Base-by-base conservation (phyloP, 2,329 filamentous ascomycete genomes). In the Fulvia fulva region DNA sequence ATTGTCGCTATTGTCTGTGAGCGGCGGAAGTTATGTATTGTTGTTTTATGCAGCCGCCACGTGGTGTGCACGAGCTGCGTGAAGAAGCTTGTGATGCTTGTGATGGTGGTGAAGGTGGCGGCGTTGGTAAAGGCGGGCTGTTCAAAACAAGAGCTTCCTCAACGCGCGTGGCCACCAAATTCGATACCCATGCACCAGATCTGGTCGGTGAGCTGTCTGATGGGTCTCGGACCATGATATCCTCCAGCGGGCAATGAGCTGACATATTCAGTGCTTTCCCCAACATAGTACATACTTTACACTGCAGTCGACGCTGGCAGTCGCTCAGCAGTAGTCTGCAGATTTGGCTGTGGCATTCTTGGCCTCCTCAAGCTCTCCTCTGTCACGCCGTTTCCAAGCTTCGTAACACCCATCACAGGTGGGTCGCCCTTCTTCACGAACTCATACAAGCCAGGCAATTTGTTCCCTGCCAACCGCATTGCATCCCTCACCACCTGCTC, bases 401-500 rank as follows among this genome's bases (percentile, higher is more conserved):
- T 97, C 21, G 92, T 97, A 63, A 97, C 86, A 28, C 94, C 94
- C 71, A 99, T 93, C 37, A 96, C 84, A 0, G 94, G 86, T 2
- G 91, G 81, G 68, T 97, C 94, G 7, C 91, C 91, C 77, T 90
- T 97, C 80, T 87, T 91, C 32, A 97, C 91, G 71, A 97, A 96
- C 71, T 97, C 91, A 79, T 91, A 99, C 71, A 88, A 81, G 1
- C 89, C 89, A 52, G 94, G 94, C 75, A 99, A 79, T 80, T 99
- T 99, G 76, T 95, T 91, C 44, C 90, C 94, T 16, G 94, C 94
- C 73, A 99, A 78, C 63, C 94, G 84, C 77, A 99, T 96, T 30
- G 94, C 94, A 79, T 99, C 94, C 66, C 87, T 85, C 22, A 90
- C 92, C 64, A 99, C 86, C 78, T 96, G 90, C 80, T 99, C 94